These are phyloP conservation scores for Trametes cingulata DNA, from an alignment of 768 basidiomycete species.

Conservation along the genomic window DNA sequence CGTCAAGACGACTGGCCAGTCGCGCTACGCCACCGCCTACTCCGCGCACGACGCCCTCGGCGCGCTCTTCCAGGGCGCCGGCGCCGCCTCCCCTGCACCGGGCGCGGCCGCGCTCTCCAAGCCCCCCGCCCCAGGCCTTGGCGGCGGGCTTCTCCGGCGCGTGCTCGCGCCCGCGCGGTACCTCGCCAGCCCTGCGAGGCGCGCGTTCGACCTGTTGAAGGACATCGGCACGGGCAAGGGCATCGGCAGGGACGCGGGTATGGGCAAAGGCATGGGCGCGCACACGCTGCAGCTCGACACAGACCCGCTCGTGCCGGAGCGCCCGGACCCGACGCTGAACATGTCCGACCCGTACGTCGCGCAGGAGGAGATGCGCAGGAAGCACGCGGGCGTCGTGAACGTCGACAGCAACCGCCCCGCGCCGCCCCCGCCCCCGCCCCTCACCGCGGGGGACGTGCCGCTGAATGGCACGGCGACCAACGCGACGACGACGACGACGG, in stretches of 20 bases:
- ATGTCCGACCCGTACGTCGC: conserved; percentile 16
- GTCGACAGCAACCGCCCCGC: conserved; percentile 30
- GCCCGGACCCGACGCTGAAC: conserved; percentile 14
- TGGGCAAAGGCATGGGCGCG: neutral
- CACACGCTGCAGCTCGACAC: conserved; percentile 12
- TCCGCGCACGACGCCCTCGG: conserved; percentile 3
- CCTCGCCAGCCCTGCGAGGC: neutral
- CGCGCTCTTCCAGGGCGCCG: neutral
- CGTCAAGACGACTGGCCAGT: neutral
- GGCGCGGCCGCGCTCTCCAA: neutral
- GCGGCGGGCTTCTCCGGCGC: conserved; percentile 4
- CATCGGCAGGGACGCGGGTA: no score
- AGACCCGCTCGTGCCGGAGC: neutral
- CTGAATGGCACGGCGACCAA: conserved; percentile 1
- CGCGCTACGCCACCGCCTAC: conserved; percentile 5
- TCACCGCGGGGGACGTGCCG: neutral
- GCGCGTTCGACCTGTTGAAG: neutral
- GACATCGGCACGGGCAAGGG: neutral
- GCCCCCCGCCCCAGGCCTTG: neutral
- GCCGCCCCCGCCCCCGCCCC: neutral
- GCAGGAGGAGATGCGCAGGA: conserved; percentile 15
- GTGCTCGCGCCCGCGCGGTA: conserved; percentile 7
- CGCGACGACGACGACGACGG: neutral
- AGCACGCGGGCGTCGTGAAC: conserved; percentile 26
- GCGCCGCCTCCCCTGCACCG: neutral